A percentile compares a stretch with the other conserved stretches of the same genome.
Conservation (phyloP, 495 filamentous ascomycete genomes). For the Chaetomidium leptoderma region DNA sequence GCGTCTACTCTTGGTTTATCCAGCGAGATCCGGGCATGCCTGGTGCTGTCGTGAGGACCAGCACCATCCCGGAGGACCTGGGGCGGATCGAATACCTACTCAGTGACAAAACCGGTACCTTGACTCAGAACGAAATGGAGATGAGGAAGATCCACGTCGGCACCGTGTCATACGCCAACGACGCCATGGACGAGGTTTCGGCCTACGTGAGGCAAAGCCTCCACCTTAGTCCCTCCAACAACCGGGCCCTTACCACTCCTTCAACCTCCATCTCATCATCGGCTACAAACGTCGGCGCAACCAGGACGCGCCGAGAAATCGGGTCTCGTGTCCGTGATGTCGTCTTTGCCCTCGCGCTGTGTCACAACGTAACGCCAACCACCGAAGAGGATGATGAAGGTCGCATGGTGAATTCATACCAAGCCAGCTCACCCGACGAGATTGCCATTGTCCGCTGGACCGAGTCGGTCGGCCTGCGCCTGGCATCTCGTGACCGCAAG, state of each 20-base stretch:
- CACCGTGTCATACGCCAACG: conserved; percentile 94
- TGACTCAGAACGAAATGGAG: conserved; percentile 99
- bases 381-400: conserved; percentile 80
- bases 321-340: conserved; percentile 87
- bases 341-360: conserved; percentile 84
- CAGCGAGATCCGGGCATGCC: conserved; percentile 84
- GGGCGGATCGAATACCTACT: conserved; percentile 94
- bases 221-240: conserved; percentile 44
- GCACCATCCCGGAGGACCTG: conserved; percentile 95
- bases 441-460: conserved; percentile 98
- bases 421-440: conserved; percentile 95
- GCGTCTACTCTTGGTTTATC: conserved; percentile 92
- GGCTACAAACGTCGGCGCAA: conserved; percentile 55
- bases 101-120: conserved; percentile 94
- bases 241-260: conserved; percentile 60
- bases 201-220: conserved; percentile 83
- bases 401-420: conserved; percentile 74
- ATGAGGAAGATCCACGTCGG: conserved; percentile 98
- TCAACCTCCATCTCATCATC: conserved; percentile 61
- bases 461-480: conserved; percentile 81
- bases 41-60: conserved; percentile 89
- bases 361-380: conserved; percentile 91
- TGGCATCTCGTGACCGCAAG: conserved; percentile 81
- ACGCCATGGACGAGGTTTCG: conserved; percentile 95
- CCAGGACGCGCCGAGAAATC: conserved; percentile 85